phyloP scores from a whole-genome alignment of 2,329 filamentous ascomycete species.

The Tolypocladium album region DNA sequence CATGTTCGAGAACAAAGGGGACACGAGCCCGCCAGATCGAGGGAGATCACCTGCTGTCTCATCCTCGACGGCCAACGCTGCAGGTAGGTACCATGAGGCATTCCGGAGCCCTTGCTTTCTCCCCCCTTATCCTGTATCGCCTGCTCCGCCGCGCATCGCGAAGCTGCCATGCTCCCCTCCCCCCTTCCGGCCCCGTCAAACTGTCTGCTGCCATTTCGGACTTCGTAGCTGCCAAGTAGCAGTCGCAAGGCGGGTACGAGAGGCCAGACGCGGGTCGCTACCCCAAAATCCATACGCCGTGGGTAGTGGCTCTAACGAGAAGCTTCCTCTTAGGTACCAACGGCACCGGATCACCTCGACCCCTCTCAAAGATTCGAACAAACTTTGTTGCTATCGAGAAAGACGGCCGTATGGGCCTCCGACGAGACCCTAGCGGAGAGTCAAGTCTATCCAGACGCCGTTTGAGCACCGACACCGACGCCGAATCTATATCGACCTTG shows the following conservation, averaged over 20 bases:
- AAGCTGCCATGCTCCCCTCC: background rate
- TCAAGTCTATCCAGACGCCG: conserved; percentile 25
- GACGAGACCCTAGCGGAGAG: conserved; percentile 26
- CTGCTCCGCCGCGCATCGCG: background rate
- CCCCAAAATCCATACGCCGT: conserved; percentile 4
- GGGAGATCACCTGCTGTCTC: conserved; percentile 54
- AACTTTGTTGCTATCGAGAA: conserved; percentile 67
- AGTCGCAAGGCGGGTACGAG: background rate
- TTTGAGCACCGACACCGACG: conserved; percentile 23
- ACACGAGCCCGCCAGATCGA: conserved; percentile 54
- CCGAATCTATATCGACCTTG: conserved; percentile 19
- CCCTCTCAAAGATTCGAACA: conserved; percentile 64
- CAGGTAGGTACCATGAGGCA: conserved; percentile 11
- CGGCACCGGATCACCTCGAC: conserved; percentile 44
- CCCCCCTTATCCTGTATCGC: background rate
- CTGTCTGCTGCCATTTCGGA: background rate
- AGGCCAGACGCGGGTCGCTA: background rate
- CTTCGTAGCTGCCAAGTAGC: background rate
- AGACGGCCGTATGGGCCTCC: conserved; percentile 45
- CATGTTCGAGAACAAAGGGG: conserved; percentile 68
- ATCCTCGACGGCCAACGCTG: conserved; percentile 14
- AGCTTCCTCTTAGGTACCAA: conserved; percentile 15
- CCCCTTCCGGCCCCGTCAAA: background rate
- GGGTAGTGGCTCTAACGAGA: conserved; percentile 12
- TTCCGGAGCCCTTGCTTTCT: background rate